These are phyloP conservation scores for Phytophthora crassamura DNA, from an alignment of 352 stramenopile species.

Conservation along the genomic window DNA sequence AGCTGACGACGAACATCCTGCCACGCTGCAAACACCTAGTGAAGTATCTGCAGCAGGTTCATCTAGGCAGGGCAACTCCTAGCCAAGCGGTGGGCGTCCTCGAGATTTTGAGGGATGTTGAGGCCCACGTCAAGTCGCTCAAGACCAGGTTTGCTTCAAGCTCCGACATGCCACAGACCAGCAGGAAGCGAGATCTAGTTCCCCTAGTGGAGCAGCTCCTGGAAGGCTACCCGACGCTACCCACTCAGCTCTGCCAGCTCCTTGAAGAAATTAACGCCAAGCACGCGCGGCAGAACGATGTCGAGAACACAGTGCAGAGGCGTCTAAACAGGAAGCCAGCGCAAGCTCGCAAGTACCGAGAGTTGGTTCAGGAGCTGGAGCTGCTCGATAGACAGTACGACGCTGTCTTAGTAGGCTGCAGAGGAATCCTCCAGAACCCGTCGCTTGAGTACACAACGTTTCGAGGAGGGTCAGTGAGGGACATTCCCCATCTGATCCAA, in stretches of 20 bases:
- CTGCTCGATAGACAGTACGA: constrained; percentile 27
- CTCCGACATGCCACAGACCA: neutral
- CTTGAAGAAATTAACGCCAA: constrained; percentile 33
- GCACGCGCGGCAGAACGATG: constrained; percentile 30
- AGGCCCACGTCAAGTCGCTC: constrained; percentile 15
- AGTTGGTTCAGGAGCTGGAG: constrained; percentile 28
- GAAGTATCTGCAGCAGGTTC: constrained; percentile 35
- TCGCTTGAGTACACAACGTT: constrained; percentile 38
- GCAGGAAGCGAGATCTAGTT: neutral
- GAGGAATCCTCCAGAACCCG: constrained; percentile 19
- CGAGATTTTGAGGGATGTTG: constrained; percentile 32
- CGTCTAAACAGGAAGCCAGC: constrained; percentile 16
- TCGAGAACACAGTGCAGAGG: constrained; percentile 31
- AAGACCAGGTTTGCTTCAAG: constrained; percentile 5
- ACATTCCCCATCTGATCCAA: constrained; percentile 42
- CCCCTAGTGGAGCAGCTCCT: constrained; percentile 22
- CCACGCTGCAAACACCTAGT: constrained; percentile 31
- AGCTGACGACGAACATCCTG: constrained; percentile 34
- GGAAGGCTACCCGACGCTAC: constrained; percentile 28
- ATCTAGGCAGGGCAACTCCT: constrained; percentile 34
- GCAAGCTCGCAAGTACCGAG: constrained; percentile 23
- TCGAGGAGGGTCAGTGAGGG: constrained; percentile 30
- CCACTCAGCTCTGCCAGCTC: constrained; percentile 5
- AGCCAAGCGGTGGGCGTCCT: constrained; percentile 23
- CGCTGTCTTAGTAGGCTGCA: constrained; percentile 18